Conservation (phyloP, 179 eudicot species). For the Pouteria campechiana region DNA sequence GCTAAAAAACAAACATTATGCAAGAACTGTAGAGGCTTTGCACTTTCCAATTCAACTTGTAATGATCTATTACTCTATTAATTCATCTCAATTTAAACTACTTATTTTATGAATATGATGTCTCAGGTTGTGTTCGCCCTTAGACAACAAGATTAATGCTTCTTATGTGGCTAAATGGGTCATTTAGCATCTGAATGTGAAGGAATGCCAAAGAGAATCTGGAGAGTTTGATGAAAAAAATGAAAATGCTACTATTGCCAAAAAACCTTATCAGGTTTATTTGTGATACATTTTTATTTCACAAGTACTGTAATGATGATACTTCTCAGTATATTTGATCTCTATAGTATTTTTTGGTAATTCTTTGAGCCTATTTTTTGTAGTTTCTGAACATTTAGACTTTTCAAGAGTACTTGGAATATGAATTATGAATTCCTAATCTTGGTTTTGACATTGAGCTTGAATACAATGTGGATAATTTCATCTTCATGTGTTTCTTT, state of each 20-base stretch:
- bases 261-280: slow-evolving; percentile 84
- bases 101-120: too few species aligned
- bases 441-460: slow-evolving; percentile 53
- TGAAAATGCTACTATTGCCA: slow-evolving; percentile 36
- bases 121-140: slow-evolving; percentile 74
- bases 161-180: slow-evolving; percentile 89
- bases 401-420: slow-evolving; percentile 75
- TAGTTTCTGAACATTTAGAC: slow-evolving; percentile 91
- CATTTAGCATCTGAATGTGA: slow-evolving; percentile 84
- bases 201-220: slow-evolving; percentile 88
- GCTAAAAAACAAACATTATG: too few species aligned
- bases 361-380: slow-evolving; percentile 7
- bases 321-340: neutral
- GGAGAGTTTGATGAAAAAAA: slow-evolving; percentile 94
- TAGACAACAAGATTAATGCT: slow-evolving; percentile 91
- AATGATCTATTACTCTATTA: too few species aligned
- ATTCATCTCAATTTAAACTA: too few species aligned
- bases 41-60: too few species aligned
- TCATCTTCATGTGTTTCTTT: slow-evolving; percentile 90
- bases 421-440: slow-evolving; percentile 66
- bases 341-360: neutral
- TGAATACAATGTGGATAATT: slow-evolving; percentile 81
- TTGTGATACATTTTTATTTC: too few species aligned
- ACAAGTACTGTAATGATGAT: too few species aligned
- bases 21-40: too few species aligned